Evolutionary conservation across 202 grass and related monocot genomes (phyloP).

Genomic region (Brachypodium distachyon): DNA sequence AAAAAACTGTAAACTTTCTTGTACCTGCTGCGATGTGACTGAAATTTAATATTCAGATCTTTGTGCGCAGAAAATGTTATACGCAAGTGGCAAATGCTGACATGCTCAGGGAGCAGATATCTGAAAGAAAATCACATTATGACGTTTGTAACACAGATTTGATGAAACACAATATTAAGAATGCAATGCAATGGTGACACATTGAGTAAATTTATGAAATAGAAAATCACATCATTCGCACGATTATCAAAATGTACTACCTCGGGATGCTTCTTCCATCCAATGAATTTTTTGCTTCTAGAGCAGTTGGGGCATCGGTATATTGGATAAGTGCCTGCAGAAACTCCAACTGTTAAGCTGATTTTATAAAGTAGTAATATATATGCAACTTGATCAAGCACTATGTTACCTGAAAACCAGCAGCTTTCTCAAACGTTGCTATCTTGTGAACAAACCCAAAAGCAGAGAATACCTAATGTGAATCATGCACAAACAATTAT

Average conservation of each 20-base stretch:
- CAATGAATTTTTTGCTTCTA: conserved; percentile 80
- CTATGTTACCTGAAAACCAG: conserved; percentile 78
- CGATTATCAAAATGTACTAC: conserved; percentile 30
- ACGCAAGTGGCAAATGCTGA: conserved; percentile 60
- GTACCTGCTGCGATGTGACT: conserved; percentile 82
- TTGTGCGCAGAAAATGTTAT: conserved; percentile 89
- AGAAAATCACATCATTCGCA: not conserved
- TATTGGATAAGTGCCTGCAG: conserved; percentile 86
- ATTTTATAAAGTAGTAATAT: not conserved
- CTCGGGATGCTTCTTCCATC: conserved; percentile 98
- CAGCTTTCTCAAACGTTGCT: conserved; percentile 98
- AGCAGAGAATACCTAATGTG: conserved; percentile 78
- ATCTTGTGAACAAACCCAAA: conserved; percentile 99
- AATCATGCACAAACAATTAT: not conserved
- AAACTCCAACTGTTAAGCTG: conserved; percentile 7
- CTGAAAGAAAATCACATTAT: conserved; percentile 26
- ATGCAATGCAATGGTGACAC: conserved; percentile 26
- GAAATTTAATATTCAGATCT: conserved; percentile 89
- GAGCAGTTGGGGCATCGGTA: conserved; percentile 80
- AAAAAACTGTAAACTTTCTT: not conserved
- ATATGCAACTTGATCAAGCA: not conserved
- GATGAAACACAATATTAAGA: not conserved
- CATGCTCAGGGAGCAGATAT: conserved; percentile 87
- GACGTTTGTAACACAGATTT: not conserved
- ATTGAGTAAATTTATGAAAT: conserved; percentile 67